Conservation (phyloP, 1,284 basidiomycete species). For the Thelephora terrestris region DNA sequence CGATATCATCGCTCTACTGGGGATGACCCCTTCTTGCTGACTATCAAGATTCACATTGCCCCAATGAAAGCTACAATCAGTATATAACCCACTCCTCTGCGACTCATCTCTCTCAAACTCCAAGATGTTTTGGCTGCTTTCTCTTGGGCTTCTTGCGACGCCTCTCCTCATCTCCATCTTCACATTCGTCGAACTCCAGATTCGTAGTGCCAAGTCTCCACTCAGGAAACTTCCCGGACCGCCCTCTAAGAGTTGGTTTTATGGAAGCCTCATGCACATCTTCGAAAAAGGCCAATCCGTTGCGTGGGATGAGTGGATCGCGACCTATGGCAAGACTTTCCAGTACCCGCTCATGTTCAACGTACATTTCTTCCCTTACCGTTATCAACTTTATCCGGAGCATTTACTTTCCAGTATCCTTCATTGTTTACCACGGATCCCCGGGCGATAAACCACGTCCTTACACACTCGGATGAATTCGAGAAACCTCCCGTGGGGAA, state of each 20-base stretch:
- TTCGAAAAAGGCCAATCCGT: too few species aligned
- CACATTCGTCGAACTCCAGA: conserved; percentile 1
- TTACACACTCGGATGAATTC: conserved; percentile 35
- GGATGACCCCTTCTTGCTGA: too few species aligned
- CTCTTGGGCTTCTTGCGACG: too few species aligned
- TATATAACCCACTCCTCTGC: too few species aligned
- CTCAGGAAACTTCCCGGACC: conserved; percentile 42
- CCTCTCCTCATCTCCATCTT: too few species aligned
- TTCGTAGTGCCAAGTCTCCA: conserved; percentile 27
- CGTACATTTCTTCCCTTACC: conserved; percentile 18
- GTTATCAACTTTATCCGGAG: not conserved
- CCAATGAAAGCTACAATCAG: too few species aligned
- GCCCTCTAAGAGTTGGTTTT: conserved; percentile 36
- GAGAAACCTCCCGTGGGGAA: conserved; percentile 31
- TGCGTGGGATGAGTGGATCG: conserved; percentile 24
- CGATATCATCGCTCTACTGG: too few species aligned
- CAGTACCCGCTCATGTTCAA: conserved; percentile 40
- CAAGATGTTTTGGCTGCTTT: too few species aligned
- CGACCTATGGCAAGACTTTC: conserved; percentile 35
- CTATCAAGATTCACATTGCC: too few species aligned
- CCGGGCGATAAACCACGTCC: conserved; percentile 37
- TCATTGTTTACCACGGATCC: conserved; percentile 35
- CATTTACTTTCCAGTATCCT: conserved; percentile 18
- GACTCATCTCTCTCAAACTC: too few species aligned
- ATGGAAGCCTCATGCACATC: conserved; percentile 42